These are phyloP conservation scores for Teratosphaeria pseudoeucalypti DNA, from an alignment of 2,329 filamentous ascomycete species.

Conservation along the genomic window DNA sequence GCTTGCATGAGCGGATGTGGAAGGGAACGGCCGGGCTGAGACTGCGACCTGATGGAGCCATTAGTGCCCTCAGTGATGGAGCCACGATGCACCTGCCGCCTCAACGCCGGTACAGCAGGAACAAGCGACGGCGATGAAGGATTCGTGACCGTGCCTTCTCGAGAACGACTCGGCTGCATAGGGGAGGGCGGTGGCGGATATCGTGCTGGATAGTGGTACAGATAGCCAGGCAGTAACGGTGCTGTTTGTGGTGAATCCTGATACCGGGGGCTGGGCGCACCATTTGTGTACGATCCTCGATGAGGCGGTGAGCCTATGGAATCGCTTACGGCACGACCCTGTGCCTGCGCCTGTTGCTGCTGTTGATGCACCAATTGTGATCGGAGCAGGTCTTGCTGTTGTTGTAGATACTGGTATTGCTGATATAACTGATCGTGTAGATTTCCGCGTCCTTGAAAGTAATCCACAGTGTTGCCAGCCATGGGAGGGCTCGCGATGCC, in stretches of 20 bases:
- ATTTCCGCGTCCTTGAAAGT: constrained; percentile 33
- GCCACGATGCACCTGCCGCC: constrained; percentile 32
- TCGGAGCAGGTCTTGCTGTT: constrained; percentile 26
- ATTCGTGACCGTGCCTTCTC: constrained; percentile 37
- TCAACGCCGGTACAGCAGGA: constrained; percentile 32
- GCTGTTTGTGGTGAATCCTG: constrained; percentile 24
- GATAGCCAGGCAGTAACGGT: constrained; percentile 31
- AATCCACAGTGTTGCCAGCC: constrained; percentile 28
- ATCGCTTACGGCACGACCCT: constrained; percentile 8
- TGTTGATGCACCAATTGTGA: constrained; percentile 33
- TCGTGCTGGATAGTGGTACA: constrained; percentile 37
- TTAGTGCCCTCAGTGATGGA: constrained; percentile 33
- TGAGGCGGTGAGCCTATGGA: constrained; percentile 32
- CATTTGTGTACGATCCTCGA: constrained; percentile 19
- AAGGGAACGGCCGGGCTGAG: constrained; percentile 37
- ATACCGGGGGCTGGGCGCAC: constrained; percentile 19
- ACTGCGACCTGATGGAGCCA: constrained; percentile 37
- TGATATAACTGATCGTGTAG: constrained; percentile 40
- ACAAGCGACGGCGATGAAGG: constrained; percentile 39
- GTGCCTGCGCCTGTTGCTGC: constrained; percentile 20
- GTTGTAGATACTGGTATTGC: constrained; percentile 31
- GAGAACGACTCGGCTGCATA: constrained; percentile 26
- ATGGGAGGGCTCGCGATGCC: constrained; percentile 34
- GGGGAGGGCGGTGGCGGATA: constrained; percentile 29
- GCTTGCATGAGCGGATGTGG: constrained; percentile 28